Base-by-base conservation (phyloP, 176 grass and related monocot species). In the Puya raimondii region DNA sequence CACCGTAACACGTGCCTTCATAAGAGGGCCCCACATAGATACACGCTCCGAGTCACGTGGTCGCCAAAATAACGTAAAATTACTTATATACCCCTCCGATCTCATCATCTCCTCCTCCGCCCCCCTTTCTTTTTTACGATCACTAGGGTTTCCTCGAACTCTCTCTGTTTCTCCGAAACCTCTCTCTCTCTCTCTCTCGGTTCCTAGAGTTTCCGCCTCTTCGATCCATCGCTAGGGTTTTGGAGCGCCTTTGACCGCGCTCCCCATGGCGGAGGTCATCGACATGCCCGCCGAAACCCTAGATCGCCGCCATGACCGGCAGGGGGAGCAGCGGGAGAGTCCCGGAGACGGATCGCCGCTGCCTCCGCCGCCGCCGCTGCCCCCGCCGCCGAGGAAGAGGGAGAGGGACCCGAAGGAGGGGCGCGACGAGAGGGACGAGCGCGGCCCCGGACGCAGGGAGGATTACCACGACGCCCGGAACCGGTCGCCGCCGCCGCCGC, bases 201-300 rank as follows among this genome's bases (percentile, higher is more conserved):
- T 8, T 49, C 14, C 23, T 71, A 63, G 66, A 18, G 33, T 17
- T 25, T 64, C 63, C 57, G 42, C 16, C 20, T 47, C 1, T 71
- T 63, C 63, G 16, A 47, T 64, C 59, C 14, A 64, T 64, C 26
- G 13, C 58, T 72, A 23, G 52, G 66, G 74, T 77, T 64, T 48
- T 17, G 14, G 13, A 12, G 6, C 23, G 33, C 21, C 53, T 33
- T 48, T 56, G 12, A 73, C 2, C 64, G 64, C n/a, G 18, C 12
- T 70, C 42, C 16, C 79, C 71, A 99, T 99, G 94, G 89, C 94
- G 47, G 89, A 99, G 64, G 94, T 93, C 64, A 65, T 92, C 10
- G 94, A 99, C 66, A 79, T 80, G 68, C 52, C 80, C 80, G 68
- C 80, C 74, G 94, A 91, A 23, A 77, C 80, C 71, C 29, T 78